Evolutionary conservation across 495 filamentous ascomycete species (phyloP).

Genomic region (Recurvomyces mirabilis): DNA sequence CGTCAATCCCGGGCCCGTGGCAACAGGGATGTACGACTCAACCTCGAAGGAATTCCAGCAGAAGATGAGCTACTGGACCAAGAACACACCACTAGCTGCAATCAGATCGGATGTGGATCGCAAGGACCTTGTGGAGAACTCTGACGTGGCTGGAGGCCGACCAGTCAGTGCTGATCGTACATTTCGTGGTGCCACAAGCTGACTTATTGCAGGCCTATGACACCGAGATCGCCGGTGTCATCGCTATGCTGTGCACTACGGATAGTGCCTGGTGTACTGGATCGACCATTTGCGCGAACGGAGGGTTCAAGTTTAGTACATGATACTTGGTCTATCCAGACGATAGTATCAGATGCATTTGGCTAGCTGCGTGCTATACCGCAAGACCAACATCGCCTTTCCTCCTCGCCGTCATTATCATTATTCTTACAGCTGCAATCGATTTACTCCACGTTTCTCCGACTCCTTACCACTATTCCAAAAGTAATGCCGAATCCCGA

Average conservation of each 20-base stretch:
- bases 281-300: conserved; percentile 52
- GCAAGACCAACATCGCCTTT: too few species aligned
- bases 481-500: too few species aligned
- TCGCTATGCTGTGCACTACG: conserved; percentile 67
- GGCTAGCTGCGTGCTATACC: background rate
- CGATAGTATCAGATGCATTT: background rate
- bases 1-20: conserved; percentile 79
- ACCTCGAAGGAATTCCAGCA: conserved; percentile 42
- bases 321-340: background rate
- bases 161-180: conserved; percentile 29
- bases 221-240: conserved; percentile 69
- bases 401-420: too few species aligned
- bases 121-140: conserved; percentile 48
- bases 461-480: too few species aligned
- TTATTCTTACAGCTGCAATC: too few species aligned
- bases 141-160: conserved; percentile 54
- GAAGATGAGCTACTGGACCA: conserved; percentile 44
- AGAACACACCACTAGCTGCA: conserved; percentile 55
- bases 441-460: too few species aligned
- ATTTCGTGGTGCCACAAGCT: too few species aligned
- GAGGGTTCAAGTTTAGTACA: conserved; percentile 13
- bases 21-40: conserved; percentile 62
- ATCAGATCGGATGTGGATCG: conserved; percentile 45
- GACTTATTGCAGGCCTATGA: conserved; percentile 46
- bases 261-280: conserved; percentile 77